Base-by-base conservation (phyloP, 805 yeast genomes). In the Candida gorgasii region DNA sequence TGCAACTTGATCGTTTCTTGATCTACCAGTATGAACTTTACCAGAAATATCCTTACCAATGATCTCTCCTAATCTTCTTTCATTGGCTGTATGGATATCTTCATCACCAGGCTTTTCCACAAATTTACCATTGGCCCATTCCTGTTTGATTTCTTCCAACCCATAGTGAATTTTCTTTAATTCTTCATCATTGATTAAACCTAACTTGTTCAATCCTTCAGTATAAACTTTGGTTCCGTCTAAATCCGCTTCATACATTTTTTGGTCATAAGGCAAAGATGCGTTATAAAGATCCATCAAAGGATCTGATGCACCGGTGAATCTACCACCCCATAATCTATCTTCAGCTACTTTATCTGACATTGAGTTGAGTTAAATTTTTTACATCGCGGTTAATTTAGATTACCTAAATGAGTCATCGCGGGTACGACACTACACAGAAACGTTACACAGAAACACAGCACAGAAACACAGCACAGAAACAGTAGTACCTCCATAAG, bases 31-130 rank as follows among this genome's bases (percentile, higher is more conserved):
- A 65, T 93, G 99, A 22, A 93, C 98, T 58, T 93, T 93, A 30
- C 99, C 99, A 12, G 98, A 87, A 61, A 93, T 92, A 42, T 80
- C 82, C 57, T 82, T 82, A 43, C 99, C 99, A 57, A 93, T 93
- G 41, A 93, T 72, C 69, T 93, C 99, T 38, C 99, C 99, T 49
- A 93, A 73, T 59, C 99, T 79, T 71, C 99, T 86, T 72, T 93
- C 99, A 61, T 93, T 93, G 33, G 99, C 99, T 32, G 99, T 93
- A 64, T 93, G 99, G 50, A 93, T 93, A 59, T 93, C 99, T 67
- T 93, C 99, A 65, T 93, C 99, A 28, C 95, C 95, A 9, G 84
- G 78, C 59, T 86, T 83, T 59, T 83, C 95, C 9, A 69, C 83
- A 61, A 89, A 89, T 18, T 60, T 65, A 30, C 75, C 80, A 7